These are phyloP conservation scores for Coemansia sp. DNA, from an alignment of 192 early-diverging fungal species.

Conservation along the genomic window DNA sequence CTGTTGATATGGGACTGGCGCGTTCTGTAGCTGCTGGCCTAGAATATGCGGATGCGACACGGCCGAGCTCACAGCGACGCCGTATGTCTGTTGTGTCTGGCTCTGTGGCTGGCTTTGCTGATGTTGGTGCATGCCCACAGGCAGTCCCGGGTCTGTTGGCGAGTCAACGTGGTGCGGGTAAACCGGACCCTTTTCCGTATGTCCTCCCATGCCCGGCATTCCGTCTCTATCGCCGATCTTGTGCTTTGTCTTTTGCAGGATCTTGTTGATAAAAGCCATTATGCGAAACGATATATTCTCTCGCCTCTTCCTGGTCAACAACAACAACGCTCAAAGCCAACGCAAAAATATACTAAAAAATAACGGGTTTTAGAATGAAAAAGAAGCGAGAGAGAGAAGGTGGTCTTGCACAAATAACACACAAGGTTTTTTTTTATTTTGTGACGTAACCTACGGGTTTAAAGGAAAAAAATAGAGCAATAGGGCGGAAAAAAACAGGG, in stretches of 20 bases:
- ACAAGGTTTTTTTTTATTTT: neutral
- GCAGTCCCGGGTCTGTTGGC: slow-evolving; percentile 28
- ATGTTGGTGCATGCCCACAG: slow-evolving; percentile 8
- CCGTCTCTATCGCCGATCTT: slow-evolving; percentile 49
- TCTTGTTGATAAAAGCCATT: slow-evolving; percentile 61
- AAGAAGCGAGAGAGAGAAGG: neutral
- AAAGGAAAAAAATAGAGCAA: neutral
- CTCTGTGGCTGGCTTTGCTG: slow-evolving; percentile 3
- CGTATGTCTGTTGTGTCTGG: slow-evolving; percentile 3
- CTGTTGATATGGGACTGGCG: slow-evolving; percentile 12
- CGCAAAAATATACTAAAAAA: neutral
- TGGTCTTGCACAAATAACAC: neutral
- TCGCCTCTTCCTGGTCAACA: neutral
- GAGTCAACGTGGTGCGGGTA: slow-evolving; percentile 31
- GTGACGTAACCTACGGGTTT: neutral
- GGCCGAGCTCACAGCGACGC: slow-evolving; percentile 2
- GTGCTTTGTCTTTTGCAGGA: slow-evolving; percentile 58
- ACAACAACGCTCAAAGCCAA: neutral
- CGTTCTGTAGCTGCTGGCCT: slow-evolving; percentile 23
- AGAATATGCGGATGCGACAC: slow-evolving; percentile 8
- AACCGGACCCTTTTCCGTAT: slow-evolving; percentile 16
- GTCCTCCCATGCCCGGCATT: neutral
- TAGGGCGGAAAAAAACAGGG: neutral
- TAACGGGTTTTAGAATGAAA: neutral
- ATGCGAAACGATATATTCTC: neutral